These are phyloP conservation scores for Mediolabrus comicus DNA, from an alignment of 108 stramenopile species.

Conservation along the genomic window DNA sequence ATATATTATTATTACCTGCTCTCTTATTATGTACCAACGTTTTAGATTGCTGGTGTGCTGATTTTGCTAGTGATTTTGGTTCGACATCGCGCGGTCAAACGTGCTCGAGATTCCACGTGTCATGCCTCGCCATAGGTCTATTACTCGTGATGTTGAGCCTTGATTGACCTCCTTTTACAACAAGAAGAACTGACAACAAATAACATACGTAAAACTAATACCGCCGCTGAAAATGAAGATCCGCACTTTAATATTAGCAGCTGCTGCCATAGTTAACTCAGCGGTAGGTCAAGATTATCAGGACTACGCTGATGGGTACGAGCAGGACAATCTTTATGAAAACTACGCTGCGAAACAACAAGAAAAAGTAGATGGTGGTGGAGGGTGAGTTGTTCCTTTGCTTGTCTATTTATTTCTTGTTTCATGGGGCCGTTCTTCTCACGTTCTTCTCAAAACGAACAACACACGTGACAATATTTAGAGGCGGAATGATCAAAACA, in stretches of 20 bases:
- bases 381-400: conserved; percentile 28
- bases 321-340: conserved; percentile 74
- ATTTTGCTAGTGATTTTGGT: too few relatives aligned
- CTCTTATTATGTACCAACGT: too few relatives aligned
- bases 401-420: neutral
- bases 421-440: neutral
- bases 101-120: too few relatives aligned
- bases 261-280: conserved; percentile 19
- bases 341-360: conserved; percentile 73
- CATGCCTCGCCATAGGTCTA: too few relatives aligned
- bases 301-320: conserved; percentile 68
- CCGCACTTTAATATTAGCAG: conserved; percentile 17
- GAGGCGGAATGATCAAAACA: conserved; percentile 55
- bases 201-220: neutral
- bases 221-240: conserved; percentile 24
- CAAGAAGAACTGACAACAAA: too few relatives aligned
- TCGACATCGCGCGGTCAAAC: too few relatives aligned
- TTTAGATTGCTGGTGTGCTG: too few relatives aligned
- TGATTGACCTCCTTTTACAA: too few relatives aligned
- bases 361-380: conserved; percentile 45
- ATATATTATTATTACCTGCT: too few relatives aligned
- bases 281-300: conserved; percentile 60
- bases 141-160: too few relatives aligned
- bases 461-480: neutral
- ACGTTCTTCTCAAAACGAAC: neutral